Conservation (phyloP, 345 rosid species). For the Hirschfeldia incana region DNA sequence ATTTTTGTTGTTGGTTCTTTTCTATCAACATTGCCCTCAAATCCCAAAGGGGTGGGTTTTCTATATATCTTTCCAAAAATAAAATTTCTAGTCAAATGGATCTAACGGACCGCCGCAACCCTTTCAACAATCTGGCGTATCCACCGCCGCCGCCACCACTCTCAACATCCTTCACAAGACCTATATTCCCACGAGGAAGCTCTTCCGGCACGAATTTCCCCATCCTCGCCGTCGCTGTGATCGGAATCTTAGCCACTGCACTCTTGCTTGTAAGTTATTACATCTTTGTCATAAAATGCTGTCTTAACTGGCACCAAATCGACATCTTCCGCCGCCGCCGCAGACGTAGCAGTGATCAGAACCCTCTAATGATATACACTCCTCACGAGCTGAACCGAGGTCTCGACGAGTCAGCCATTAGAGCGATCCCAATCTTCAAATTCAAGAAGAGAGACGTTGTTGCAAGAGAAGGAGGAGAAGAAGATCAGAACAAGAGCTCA, state of each 20-base stretch:
- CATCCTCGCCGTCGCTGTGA: conserved; percentile 71
- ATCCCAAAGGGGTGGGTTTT: neutral
- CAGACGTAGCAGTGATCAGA: conserved; percentile 44
- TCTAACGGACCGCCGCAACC: conserved; percentile 33
- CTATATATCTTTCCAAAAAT: neutral
- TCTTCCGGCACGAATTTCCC: conserved; percentile 46
- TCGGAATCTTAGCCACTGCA: conserved; percentile 86
- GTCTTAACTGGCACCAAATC: conserved; percentile 82
- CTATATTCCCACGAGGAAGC: conserved; percentile 32
- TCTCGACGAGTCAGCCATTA: conserved; percentile 72
- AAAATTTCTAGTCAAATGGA: conserved; percentile 20
- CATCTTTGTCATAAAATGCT: conserved; percentile 84
- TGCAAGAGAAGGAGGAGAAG: conserved; percentile 37
- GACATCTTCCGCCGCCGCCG: conserved; percentile 60
- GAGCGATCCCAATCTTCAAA: conserved; percentile 73
- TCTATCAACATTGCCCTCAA: neutral
- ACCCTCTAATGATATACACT: conserved; percentile 51
- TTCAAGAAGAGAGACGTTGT: conserved; percentile 55
- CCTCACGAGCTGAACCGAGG: conserved; percentile 57
- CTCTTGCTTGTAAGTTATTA: conserved; percentile 86
- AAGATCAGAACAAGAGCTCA: conserved; percentile 44
- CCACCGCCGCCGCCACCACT: conserved; percentile 29
- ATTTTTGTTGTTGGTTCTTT: neutral
- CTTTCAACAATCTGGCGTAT: conserved; percentile 39
- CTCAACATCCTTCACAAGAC: conserved; percentile 17